Evolutionary conservation across 257 asterid species (phyloP), one percentile per base, ranked within the genome.

Genomic region (Penstemon newberryi): DNA sequence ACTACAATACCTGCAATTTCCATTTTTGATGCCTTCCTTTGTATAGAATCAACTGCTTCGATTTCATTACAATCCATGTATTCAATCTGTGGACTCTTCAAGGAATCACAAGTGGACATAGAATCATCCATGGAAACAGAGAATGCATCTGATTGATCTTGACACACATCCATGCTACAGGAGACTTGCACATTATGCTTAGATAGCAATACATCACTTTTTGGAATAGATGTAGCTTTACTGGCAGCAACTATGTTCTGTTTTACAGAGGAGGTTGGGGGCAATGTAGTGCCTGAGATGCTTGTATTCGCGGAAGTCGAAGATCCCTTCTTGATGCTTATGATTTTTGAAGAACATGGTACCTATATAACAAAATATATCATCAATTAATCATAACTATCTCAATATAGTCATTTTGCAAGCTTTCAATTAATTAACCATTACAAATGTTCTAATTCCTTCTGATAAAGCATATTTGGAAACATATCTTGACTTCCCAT

Each of bases 61-160:
- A 78, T 56, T 55, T 83, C 96, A 60, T 58, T 73, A 64, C 45
- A 80, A 67, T 94, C 99, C 77, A 91, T 74, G 67, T 94, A 91
- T 71, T 90, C 99, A n/a, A 94, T 77, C 13, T 90, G 90, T 0
- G 96, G 96, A 57, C 99, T 94, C 52, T 87, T 86, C 78, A 94
- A 67, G 56, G 96, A 85, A 75, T 89, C 96, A 65, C 89, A 93
- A 42, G 85, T 82, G 40, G 97, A 87, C 95, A 86, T 87, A 6
- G 99, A 84, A 65, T 93, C 97, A 70, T 88, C 99, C 95, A 93
- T 86, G 15, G 97, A 89, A 18, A 79, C 79, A 12, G 89, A 82
- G 36, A 65, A 63, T 13, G 84, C 79, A 60, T 88, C 96, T 5
- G 95, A 86, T 47, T 79, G 75, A 59, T 78, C 74, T 1, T 84